phyloP scores from a whole-genome alignment of 768 basidiomycete species.

The Auricularia sp. region DNA sequence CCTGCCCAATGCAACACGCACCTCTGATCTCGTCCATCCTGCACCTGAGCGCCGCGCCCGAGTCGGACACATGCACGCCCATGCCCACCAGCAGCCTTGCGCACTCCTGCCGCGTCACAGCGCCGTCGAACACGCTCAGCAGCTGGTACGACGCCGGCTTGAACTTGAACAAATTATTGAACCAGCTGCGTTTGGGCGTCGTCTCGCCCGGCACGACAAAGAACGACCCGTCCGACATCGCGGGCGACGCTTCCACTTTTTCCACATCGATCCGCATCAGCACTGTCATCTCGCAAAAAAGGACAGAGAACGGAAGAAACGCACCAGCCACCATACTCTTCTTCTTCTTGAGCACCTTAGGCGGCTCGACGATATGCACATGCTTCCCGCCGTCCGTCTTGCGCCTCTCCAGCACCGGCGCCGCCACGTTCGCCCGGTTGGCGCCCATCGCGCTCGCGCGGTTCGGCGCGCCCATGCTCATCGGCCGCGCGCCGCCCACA shows the following conservation, averaged over 20 bases:
- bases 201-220: slow-evolving; percentile 28
- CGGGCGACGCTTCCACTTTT: slow-evolving; percentile 23
- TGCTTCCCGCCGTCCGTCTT: slow-evolving; percentile 20
- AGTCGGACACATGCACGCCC: slow-evolving; percentile 60
- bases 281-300: background rate
- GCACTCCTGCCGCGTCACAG: slow-evolving; percentile 66
- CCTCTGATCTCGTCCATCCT: slow-evolving; percentile 53
- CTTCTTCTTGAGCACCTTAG: slow-evolving; percentile 1
- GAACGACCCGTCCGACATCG: slow-evolving; percentile 40
- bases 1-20: slow-evolving; percentile 10
- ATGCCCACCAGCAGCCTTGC: slow-evolving; percentile 60
- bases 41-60: slow-evolving; percentile 65
- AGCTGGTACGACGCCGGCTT: slow-evolving; percentile 55
- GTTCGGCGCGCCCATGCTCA: background rate
- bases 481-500: background rate
- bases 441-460: slow-evolving; percentile 1
- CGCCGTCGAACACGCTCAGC: slow-evolving; percentile 46
- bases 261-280: background rate
- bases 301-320: background rate
- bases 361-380: slow-evolving; percentile 38
- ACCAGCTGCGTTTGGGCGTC: slow-evolving; percentile 64
- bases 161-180: slow-evolving; percentile 81
- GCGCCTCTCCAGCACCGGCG: slow-evolving; percentile 4
- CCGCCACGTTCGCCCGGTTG: slow-evolving; percentile 5
- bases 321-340: background rate